Conservation (phyloP, 495 filamentous ascomycete genomes). For the Articulospora tetracladia region DNA sequence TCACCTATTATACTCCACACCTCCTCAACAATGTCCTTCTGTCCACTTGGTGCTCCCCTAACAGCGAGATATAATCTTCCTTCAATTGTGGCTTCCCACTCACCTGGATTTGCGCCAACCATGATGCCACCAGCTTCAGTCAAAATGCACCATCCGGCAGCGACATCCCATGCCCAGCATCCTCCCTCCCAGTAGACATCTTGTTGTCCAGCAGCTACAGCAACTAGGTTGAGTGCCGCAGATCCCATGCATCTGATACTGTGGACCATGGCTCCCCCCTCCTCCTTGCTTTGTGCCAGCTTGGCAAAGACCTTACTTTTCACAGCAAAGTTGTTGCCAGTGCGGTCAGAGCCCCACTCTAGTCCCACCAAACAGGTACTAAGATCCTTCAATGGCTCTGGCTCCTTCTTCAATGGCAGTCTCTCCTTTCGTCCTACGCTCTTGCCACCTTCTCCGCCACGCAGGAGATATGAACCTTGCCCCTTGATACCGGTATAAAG, state of each 20-base stretch:
- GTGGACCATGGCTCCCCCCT: slow-evolving; percentile 84
- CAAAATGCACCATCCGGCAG: slow-evolving; percentile 86
- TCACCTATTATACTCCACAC: slow-evolving; percentile 60
- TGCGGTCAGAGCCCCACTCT: slow-evolving; percentile 76
- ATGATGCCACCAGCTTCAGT: slow-evolving; percentile 80
- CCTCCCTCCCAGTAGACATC: slow-evolving; percentile 94
- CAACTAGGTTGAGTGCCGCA: slow-evolving; percentile 81
- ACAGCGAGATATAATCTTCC: slow-evolving; percentile 76
- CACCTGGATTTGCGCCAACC: slow-evolving; percentile 71
- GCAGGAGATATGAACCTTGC: slow-evolving; percentile 60
- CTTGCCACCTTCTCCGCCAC: slow-evolving; percentile 8
- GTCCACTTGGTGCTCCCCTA: slow-evolving; percentile 59
- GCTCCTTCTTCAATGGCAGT: slow-evolving; percentile 52
- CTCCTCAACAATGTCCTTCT: slow-evolving; percentile 74
- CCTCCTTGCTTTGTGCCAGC: slow-evolving; percentile 56
- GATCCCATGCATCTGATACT: slow-evolving; percentile 69
- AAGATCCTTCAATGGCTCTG: slow-evolving; percentile 55
- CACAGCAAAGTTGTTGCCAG: slow-evolving; percentile 70
- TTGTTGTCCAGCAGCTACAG: slow-evolving; percentile 71
- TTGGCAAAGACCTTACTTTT: slow-evolving; percentile 67
- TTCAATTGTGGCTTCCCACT: slow-evolving; percentile 73
- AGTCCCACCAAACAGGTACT: slow-evolving; percentile 60
- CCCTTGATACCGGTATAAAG: slow-evolving; percentile 71
- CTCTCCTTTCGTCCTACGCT: slow-evolving; percentile 29
- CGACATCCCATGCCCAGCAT: slow-evolving; percentile 94